A percentile compares a stretch with the other conserved stretches of the same genome.
Conservation (phyloP, 1,284 basidiomycete species). For the Neonothopanus nambi region DNA sequence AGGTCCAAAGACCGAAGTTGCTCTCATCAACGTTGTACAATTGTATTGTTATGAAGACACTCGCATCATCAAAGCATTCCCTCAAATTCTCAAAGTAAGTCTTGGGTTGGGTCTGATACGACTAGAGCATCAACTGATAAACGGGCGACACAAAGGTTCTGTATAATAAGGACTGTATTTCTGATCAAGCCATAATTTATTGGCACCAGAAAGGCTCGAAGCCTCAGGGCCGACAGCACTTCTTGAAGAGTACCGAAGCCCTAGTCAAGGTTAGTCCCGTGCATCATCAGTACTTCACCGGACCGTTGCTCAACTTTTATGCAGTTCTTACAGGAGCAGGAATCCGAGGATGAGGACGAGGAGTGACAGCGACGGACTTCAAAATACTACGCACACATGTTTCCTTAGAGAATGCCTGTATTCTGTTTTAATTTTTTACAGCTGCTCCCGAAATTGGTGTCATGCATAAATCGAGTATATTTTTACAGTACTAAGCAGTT, state of each 20-base stretch:
- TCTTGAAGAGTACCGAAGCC: constrained; percentile 85
- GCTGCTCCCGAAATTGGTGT: too few relatives aligned
- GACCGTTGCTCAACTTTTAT: constrained; percentile 9
- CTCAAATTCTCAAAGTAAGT: constrained; percentile 85
- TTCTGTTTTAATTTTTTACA: too few relatives aligned
- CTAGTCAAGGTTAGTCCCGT: constrained; percentile 84
- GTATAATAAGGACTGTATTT: constrained; percentile 94
- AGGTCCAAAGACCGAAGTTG: constrained; percentile 86
- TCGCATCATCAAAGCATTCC: constrained; percentile 90
- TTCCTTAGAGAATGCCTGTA: too few relatives aligned
- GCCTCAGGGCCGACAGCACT: constrained; percentile 91
- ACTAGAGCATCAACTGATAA: too few relatives aligned
- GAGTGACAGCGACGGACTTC: constrained; percentile 2
- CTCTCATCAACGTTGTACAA: constrained; percentile 91
- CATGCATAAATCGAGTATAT: too few relatives aligned
- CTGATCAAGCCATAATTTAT: constrained; percentile 95
- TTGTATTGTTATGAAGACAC: constrained; percentile 95
- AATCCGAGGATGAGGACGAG: constrained; percentile 66
- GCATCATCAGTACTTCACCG: neutral
- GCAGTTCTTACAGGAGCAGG: constrained; percentile 81
- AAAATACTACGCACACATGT: too few relatives aligned
- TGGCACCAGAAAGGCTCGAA: constrained; percentile 98
- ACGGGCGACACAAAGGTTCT: constrained; percentile 62
- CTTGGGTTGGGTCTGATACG: too few relatives aligned
- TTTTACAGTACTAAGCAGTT: too few relatives aligned